These are phyloP conservation scores for Toxoplasma gondii DNA, from an alignment of 169 alveolate species.

Conservation along the genomic window DNA sequence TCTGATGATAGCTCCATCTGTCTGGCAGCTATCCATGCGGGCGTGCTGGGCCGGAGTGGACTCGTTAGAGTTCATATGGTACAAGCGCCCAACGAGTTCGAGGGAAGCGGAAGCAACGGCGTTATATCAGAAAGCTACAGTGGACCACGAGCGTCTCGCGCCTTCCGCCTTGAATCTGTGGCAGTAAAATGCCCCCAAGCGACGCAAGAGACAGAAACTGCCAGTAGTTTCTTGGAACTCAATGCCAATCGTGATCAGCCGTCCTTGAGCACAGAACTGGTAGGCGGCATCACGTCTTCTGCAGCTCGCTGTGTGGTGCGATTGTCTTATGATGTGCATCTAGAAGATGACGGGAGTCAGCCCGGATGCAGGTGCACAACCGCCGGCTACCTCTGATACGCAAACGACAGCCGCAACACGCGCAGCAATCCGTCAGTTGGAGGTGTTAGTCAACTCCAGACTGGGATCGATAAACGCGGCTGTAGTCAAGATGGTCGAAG, in stretches of 20 bases:
- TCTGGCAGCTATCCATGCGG: conserved; percentile 87
- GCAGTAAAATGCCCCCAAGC: conserved; percentile 75
- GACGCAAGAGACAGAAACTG: conserved; percentile 34
- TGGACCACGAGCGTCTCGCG: conserved; percentile 74
- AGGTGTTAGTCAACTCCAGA: neutral
- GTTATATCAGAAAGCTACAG: conserved; percentile 78
- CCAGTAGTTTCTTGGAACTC: conserved; percentile 38
- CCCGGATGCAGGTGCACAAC: neutral
- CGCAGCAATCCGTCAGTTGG: conserved; percentile 11
- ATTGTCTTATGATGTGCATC: neutral
- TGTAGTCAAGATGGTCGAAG: neutral
- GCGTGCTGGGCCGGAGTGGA: conserved; percentile 76
- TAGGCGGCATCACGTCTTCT: neutral
- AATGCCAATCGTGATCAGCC: neutral
- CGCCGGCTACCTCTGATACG: neutral
- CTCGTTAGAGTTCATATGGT: conserved; percentile 73
- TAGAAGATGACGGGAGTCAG: neutral
- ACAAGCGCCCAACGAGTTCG: conserved; percentile 79
- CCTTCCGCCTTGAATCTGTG: conserved; percentile 73
- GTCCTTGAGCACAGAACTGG: neutral
- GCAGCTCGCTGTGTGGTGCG: neutral
- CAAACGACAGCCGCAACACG: neutral
- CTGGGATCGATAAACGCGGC: neutral
- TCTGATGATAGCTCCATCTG: conserved; percentile 86
- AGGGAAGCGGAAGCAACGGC: conserved; percentile 83